Percentiles rank a stretch among this genome's conserved stretches.
phyloP scores from a whole-genome alignment of 2,329 filamentous ascomycete species.

The Stagonosporopsis rhizophila region DNA sequence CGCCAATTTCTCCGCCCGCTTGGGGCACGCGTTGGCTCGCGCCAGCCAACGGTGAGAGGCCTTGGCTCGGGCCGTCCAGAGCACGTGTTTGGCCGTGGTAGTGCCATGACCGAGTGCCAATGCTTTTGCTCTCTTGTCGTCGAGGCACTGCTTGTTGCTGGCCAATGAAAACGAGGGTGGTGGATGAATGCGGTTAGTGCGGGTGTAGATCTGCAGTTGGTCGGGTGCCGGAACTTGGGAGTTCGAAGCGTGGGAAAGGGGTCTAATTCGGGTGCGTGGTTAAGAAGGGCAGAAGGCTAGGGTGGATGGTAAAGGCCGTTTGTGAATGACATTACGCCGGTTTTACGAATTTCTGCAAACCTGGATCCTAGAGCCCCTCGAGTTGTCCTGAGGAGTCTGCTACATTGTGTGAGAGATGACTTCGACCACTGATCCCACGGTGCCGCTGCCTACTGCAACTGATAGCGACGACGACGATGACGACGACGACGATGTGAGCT shows the following conservation, averaged over 20 bases:
- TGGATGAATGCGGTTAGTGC: not conserved
- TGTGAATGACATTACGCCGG: not conserved
- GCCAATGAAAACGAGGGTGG: not conserved
- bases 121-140: not conserved
- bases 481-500: conserved; percentile 15
- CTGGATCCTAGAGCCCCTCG: not conserved
- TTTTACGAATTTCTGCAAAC: not conserved
- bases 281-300: not conserved
- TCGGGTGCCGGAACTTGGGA: not conserved
- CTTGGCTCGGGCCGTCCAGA: not conserved
- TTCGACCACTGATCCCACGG: conserved; percentile 21
- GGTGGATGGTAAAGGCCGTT: not conserved
- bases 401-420: conserved; percentile 8
- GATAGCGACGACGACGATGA: conserved; percentile 22
- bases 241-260: not conserved
- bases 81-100: not conserved
- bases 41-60: not conserved
- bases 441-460: conserved; percentile 15
- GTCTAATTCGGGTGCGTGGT: not conserved
- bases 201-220: not conserved
- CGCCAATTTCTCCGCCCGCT: not conserved
- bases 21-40: not conserved
- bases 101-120: not conserved
- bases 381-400: not conserved
- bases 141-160: not conserved